These are phyloP conservation scores for Asterella californica DNA, from an alignment of 225 moss, liverwort and hornwort species.

Conservation along the genomic window DNA sequence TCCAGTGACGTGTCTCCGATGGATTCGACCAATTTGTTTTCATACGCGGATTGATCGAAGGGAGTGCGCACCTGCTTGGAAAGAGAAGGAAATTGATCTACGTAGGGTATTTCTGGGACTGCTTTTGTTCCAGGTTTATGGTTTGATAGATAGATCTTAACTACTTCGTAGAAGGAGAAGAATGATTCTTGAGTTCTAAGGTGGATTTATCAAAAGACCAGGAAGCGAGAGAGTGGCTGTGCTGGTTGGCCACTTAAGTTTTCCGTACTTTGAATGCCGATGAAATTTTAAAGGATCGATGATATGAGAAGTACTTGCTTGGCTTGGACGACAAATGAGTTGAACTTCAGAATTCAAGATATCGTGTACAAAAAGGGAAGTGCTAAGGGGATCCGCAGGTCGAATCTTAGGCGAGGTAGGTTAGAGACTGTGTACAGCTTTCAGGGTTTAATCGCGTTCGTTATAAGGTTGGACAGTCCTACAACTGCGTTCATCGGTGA, in stretches of 20 bases:
- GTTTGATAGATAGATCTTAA: neutral
- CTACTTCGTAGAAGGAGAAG: neutral
- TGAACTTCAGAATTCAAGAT: neutral
- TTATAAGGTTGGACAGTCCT: neutral
- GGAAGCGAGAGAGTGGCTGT: neutral
- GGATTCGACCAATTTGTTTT: neutral
- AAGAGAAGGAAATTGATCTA: neutral
- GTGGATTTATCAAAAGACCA: neutral
- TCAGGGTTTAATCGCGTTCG: neutral
- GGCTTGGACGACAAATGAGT: neutral
- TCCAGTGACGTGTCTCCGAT: neutral
- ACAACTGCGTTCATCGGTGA: neutral
- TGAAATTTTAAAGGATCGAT: neutral
- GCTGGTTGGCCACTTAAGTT: neutral
- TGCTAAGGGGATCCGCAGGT: neutral
- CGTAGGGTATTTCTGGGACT: neutral
- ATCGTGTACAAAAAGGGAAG: neutral
- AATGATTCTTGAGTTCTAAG: conserved; percentile 3
- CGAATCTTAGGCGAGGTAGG: conserved; percentile 1
- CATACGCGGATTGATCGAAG: neutral
- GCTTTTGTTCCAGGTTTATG: neutral
- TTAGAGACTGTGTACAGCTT: neutral
- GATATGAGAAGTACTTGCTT: neutral
- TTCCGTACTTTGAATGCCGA: neutral
- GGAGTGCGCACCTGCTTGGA: neutral